These are phyloP conservation scores for Barbatosphaeria neglecta DNA, from an alignment of 495 filamentous ascomycete species.

Conservation along the genomic window DNA sequence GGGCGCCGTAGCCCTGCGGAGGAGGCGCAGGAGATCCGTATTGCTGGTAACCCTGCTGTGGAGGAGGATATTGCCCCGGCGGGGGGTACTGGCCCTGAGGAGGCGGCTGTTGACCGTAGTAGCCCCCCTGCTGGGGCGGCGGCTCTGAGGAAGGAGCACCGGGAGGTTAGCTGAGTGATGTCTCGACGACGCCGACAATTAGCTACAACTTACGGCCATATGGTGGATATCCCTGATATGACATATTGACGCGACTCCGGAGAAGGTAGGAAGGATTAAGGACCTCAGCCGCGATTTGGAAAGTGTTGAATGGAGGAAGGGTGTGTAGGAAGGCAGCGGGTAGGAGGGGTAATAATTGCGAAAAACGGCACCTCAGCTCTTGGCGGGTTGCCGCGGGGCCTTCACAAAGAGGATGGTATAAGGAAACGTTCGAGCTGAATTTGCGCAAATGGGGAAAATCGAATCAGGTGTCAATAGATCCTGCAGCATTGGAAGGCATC, in stretches of 20 bases:
- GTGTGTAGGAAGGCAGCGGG: background rate
- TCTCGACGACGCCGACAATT: too few relatives aligned
- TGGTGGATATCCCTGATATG: background rate
- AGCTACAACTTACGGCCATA: background rate
- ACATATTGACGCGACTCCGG: background rate
- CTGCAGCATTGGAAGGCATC: too few relatives aligned
- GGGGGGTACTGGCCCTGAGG: conserved; percentile 10
- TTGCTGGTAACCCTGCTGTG: conserved; percentile 3
- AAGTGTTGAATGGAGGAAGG: background rate
- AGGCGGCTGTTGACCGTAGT: conserved; percentile 8
- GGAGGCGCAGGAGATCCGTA: conserved; percentile 10
- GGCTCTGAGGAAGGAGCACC: conserved; percentile 5
- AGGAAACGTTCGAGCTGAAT: too few relatives aligned
- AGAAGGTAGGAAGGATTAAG: background rate
- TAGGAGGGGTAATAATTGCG: background rate
- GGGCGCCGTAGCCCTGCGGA: conserved; percentile 6
- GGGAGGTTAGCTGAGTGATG: background rate
- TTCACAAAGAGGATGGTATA: too few relatives aligned
- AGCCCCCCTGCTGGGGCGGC: conserved; percentile 2
- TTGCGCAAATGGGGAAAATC: too few relatives aligned
- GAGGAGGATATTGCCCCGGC: conserved; percentile 6
- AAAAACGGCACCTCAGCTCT: too few relatives aligned
- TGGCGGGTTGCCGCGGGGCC: too few relatives aligned
- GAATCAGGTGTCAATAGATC: too few relatives aligned
- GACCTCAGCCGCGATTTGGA: background rate